A percentile compares a stretch with the other conserved stretches of the same genome.
Evolutionary conservation across 495 filamentous ascomycete genomes (phyloP).

Genomic region (Trichoderma gamsii): DNA sequence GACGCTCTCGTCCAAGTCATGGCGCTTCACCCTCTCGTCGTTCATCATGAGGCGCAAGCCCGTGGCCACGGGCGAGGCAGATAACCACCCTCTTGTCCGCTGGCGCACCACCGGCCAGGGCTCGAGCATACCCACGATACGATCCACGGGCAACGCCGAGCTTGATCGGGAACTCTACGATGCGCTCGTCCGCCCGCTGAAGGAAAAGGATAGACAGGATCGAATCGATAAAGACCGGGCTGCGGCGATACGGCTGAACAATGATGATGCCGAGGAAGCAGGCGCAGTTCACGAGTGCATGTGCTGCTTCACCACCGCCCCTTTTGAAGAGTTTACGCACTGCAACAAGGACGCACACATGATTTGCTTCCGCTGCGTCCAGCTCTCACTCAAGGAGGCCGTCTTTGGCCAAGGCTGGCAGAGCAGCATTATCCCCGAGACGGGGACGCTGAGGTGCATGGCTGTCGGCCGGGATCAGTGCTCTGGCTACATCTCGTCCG

Average conservation of each 20-base stretch:
- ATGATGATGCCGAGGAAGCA: slow-evolving; percentile 62
- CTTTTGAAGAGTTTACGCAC: slow-evolving; percentile 75
- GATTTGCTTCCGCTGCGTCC: slow-evolving; percentile 81
- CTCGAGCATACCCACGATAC: slow-evolving; percentile 51
- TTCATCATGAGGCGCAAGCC: slow-evolving; percentile 65
- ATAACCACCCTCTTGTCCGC: slow-evolving; percentile 51
- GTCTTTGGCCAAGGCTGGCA: slow-evolving; percentile 90
- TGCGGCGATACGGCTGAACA: slow-evolving; percentile 64
- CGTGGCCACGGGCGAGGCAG: slow-evolving; percentile 49
- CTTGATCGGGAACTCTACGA: slow-evolving; percentile 73
- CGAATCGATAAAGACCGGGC: slow-evolving; percentile 56
- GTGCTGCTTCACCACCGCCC: slow-evolving; percentile 74
- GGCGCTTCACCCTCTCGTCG: slow-evolving; percentile 73
- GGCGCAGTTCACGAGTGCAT: slow-evolving; percentile 78
- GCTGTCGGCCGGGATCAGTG: slow-evolving; percentile 67
- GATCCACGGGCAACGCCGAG: slow-evolving; percentile 67
- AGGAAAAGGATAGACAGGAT: slow-evolving; percentile 46
- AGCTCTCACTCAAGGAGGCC: slow-evolving; percentile 70
- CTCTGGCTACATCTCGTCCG: slow-evolving; percentile 59
- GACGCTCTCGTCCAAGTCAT: slow-evolving; percentile 70
- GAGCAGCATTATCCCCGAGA: slow-evolving; percentile 64
- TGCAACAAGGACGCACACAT: slow-evolving; percentile 70
- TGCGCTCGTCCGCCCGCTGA: slow-evolving; percentile 58
- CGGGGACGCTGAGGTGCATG: slow-evolving; percentile 70
- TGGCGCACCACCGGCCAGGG: slow-evolving; percentile 54